Conservation (phyloP, 2,329 filamentous ascomycete species). For the Clonostachys sp. region DNA sequence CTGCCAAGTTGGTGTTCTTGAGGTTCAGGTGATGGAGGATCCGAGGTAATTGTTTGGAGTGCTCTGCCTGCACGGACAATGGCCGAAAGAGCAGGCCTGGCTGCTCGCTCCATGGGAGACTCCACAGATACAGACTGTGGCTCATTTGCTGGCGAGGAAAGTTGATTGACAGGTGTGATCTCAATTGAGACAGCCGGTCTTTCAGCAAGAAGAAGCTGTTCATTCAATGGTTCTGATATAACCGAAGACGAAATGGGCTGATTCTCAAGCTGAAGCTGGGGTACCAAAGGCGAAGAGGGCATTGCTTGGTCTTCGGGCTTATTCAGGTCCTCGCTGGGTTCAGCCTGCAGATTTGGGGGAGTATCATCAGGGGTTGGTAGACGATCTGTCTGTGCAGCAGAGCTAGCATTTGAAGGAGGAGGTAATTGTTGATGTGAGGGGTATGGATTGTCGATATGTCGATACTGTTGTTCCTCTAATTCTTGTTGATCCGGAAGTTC, state of each 20-base stretch:
- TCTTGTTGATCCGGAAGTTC: too few species aligned
- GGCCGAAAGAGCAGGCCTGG: conserved; percentile 45
- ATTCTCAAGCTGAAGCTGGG: conserved; percentile 5
- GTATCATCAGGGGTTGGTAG: conserved; percentile 51
- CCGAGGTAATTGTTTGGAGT: conserved; percentile 53
- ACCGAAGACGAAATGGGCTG: conserved; percentile 2
- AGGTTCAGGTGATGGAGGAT: conserved; percentile 50
- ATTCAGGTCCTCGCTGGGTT: conserved; percentile 3
- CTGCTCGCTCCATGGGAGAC: conserved; percentile 14
- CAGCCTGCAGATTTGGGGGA: conserved; percentile 27
- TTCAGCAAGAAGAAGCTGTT: background rate
- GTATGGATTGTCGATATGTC: too few species aligned
- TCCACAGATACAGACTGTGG: conserved; percentile 22
- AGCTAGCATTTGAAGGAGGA: conserved; percentile 18
- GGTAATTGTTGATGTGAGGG: too few species aligned
- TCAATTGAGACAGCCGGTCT: conserved; percentile 11
- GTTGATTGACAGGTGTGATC: conserved; percentile 27
- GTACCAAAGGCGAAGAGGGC: conserved; percentile 1
- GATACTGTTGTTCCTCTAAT: too few species aligned
- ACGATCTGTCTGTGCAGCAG: conserved; percentile 31
- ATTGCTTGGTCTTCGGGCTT: conserved; percentile 7
- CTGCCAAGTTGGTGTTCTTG: conserved; percentile 48
- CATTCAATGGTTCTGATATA: background rate
- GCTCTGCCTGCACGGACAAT: conserved; percentile 54
- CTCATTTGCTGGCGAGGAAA: conserved; percentile 29